phyloP scores from a whole-genome alignment of 2,329 filamentous ascomycete species.

The Rhexocercosporidium sp. region DNA sequence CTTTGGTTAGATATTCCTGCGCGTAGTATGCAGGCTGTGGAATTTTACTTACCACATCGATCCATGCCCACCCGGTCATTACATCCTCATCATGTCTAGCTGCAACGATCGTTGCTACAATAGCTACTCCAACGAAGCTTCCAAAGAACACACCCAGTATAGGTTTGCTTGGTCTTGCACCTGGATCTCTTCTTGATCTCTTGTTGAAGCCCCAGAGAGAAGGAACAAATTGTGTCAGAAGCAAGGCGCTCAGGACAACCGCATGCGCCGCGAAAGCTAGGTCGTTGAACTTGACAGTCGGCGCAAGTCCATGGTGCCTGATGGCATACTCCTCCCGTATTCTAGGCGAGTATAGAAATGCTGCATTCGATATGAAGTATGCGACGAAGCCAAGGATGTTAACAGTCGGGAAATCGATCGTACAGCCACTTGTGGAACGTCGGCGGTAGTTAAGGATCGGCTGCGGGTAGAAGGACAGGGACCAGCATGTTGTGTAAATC shows the following conservation, averaged over 20 bases:
- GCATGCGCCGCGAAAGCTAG: constrained; percentile 87
- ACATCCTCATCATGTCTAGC: constrained; percentile 47
- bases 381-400: constrained; percentile 74
- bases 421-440: constrained; percentile 79
- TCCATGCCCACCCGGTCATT: constrained; percentile 60
- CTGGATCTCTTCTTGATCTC: constrained; percentile 52
- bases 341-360: constrained; percentile 78
- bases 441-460: constrained; percentile 79
- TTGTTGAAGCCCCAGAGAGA: constrained; percentile 77
- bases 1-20: background rate
- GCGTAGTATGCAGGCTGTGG: background rate
- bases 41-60: constrained; percentile 55
- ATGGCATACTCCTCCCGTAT: constrained; percentile 84
- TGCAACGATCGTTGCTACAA: constrained; percentile 53
- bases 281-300: constrained; percentile 90
- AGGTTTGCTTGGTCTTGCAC: constrained; percentile 60
- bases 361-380: constrained; percentile 76
- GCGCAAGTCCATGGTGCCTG: constrained; percentile 75
- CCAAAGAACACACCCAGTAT: constrained; percentile 75
- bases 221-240: constrained; percentile 78
- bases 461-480: constrained; percentile 91
- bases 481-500: constrained; percentile 81
- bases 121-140: constrained; percentile 60
- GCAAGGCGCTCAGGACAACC: constrained; percentile 70
- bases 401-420: constrained; percentile 84